These are phyloP conservation scores for Coelastrella sp. DNA, from an alignment of 139 green algal species.

Conservation along the genomic window DNA sequence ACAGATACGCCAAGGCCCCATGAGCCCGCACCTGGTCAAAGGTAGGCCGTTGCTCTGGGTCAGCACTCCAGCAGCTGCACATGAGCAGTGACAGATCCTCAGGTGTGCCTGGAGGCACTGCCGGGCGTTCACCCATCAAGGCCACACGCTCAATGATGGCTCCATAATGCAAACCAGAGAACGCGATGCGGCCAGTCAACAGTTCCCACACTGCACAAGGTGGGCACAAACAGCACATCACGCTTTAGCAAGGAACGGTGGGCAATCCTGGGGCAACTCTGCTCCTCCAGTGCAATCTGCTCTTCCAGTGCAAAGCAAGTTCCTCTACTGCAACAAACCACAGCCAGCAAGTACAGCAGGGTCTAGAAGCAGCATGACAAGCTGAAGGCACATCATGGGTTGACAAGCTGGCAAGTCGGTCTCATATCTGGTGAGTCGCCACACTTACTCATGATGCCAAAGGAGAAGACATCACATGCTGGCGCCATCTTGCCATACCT, in stretches of 20 bases:
- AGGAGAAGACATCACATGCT: constrained; percentile 47
- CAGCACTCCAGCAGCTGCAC: constrained; percentile 19
- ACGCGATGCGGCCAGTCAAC: constrained; percentile 41
- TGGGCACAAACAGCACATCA: not conserved
- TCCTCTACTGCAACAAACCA: too few species aligned
- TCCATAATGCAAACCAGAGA: constrained; percentile 30
- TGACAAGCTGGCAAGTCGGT: not conserved
- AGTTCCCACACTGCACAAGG: constrained; percentile 55
- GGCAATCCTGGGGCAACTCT: not conserved
- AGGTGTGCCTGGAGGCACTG: not conserved
- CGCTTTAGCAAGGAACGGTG: not conserved
- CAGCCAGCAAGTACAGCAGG: too few species aligned
- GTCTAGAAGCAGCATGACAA: not conserved
- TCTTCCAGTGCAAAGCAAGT: not conserved
- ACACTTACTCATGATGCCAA: constrained; percentile 46
- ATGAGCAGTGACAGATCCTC: constrained; percentile 20
- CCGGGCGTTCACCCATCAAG: not conserved
- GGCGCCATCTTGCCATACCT: constrained; percentile 35
- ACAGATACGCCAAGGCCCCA: not conserved
- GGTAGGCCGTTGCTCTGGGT: not conserved
- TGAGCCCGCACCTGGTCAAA: constrained; percentile 7
- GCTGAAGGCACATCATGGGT: not conserved
- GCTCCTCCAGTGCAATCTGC: not conserved
- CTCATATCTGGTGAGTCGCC: not conserved
- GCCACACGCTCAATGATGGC: constrained; percentile 31